phyloP scores from a whole-genome alignment of 176 grass and related monocot genomes.

The Otatea glauca region DNA sequence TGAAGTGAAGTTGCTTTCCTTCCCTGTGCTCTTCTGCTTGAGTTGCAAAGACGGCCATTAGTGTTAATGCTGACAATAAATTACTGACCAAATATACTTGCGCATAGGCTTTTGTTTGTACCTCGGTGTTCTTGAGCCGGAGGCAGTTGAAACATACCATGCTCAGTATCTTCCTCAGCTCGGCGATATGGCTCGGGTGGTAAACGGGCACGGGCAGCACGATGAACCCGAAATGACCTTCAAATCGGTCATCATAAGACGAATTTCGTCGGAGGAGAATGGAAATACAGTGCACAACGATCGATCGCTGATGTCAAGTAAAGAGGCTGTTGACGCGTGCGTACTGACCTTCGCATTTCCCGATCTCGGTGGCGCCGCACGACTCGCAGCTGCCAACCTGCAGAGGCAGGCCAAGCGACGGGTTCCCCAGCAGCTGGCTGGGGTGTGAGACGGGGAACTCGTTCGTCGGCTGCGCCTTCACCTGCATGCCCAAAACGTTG shows the following conservation, averaged over 20 bases:
- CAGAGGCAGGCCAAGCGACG: constrained; percentile 40
- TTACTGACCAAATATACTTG: background rate
- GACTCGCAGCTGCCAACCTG: constrained; percentile 36
- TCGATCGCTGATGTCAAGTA: background rate
- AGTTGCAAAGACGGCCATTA: background rate
- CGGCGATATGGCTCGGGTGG: constrained; percentile 33
- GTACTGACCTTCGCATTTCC: constrained; percentile 1
- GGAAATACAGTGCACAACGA: background rate
- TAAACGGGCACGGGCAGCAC: constrained; percentile 39
- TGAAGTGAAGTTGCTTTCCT: constrained; percentile 33
- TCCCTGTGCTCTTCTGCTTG: background rate
- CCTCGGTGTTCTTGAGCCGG: constrained; percentile 45
- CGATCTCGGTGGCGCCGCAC: background rate
- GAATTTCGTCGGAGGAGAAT: background rate
- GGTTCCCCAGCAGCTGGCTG: constrained; percentile 38
- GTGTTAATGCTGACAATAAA: background rate
- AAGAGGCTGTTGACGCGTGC: background rate
- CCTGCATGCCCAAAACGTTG: too few species aligned
- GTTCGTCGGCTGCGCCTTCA: too few species aligned
- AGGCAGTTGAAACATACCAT: constrained; percentile 45
- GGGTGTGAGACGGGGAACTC: too few species aligned
- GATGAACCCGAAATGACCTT: constrained; percentile 52
- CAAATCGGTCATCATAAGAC: background rate
- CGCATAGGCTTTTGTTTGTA: background rate
- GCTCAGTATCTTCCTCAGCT: constrained; percentile 47